Base-by-base conservation (phyloP, 2,329 filamentous ascomycete species). In the Chaetomium strumarium region DNA sequence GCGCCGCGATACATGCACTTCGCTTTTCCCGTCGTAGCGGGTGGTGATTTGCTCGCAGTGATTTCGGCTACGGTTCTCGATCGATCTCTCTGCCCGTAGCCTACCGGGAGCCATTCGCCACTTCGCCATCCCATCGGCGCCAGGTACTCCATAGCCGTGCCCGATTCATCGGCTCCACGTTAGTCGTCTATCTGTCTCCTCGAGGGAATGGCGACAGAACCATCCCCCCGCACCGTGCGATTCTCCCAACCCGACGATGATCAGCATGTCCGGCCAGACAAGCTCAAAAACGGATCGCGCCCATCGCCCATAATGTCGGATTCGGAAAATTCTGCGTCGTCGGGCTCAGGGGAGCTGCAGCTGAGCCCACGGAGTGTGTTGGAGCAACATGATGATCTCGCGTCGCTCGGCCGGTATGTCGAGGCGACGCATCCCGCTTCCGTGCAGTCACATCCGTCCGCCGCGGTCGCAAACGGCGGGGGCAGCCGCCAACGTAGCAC, bases 161-260 rank as follows among this genome's bases (percentile, higher is more conserved):
- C 34, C 36, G 34, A 34, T 31, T 36, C 36, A 14, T 24, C 42
- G 19, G 38, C 43, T 29, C 49, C 37, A 38, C 43, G 5, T 43
- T 30, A 11, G 3, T 2, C 10, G 19, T 30, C 12, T 42, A 10
- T 37, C 33, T 3, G 10, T 14, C 19, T 16, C n/a, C n/a, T n/a
- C n/a, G 33, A 39, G 49, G 29, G 17, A 13, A 70, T 70, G 68
- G 60, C 68, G 63, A 66, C 72, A 61, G 78, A 83, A 58, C 66
- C 73, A 34, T 78, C 78, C 11, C 76, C 79, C 46, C 75, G 79
- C 60, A 72, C 74, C 57, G 77, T 83, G 58, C 76, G 79, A 58
- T 83, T 83, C 62, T 76, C 76, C 42, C 72, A 74, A 55, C 66
- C 68, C 63, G 77, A 76, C 53, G 70, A 74, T 51, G 74, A 76